Evolutionary conservation across 257 asterid genomes (phyloP), one percentile per base, ranked within the genome.

Genomic region (Nicotiana paniculata): DNA sequence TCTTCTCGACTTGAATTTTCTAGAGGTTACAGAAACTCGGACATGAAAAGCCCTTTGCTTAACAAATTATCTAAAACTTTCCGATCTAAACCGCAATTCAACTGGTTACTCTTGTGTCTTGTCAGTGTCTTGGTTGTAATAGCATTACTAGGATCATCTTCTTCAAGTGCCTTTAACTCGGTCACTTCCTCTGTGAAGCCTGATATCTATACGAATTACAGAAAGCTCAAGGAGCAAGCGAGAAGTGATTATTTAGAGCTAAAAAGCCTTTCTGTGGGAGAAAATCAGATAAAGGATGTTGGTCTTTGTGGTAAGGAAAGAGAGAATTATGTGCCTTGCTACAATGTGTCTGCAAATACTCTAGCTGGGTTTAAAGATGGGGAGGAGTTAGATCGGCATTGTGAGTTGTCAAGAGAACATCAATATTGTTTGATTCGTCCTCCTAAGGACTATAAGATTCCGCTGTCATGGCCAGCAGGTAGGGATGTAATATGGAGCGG

Each of bases 401-500:
- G 99, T 91, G 97, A 94, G 84, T 69, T 90, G 59, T 92, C 94
- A 68, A 85, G 61, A 67, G 95, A 88, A 70, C 86, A 55, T 30
- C 90, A 90, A 68, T 89, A 83, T 82, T 96, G 98, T 83, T 88
- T 96, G 90, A 93, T 92, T 88, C 97, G 98, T n/a, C 93, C 99
- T 28, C 97, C 98, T 1, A 93, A 90, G 88, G 98, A 96, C 83
- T 96, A 96, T 77, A 96, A 94, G 90, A 93, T 88, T 84, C 99
- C 99, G 1, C 82, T 96, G 86, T 91, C 88, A 83, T 96, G 99
- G 99, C 98, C 99, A 26, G 84, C 91, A 75, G 97, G 99, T 81
- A 92, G 95, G 87, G 99, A 94, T 90, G 91, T 93, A 76, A 90
- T 93, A 82, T 94, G 97, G 98, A 93, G 97, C 66, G 97, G 92